Percentiles rank a stretch among this genome's conserved stretches.
Conservation (phyloP, 306 rosid species). For the Prosopis cineraria region DNA sequence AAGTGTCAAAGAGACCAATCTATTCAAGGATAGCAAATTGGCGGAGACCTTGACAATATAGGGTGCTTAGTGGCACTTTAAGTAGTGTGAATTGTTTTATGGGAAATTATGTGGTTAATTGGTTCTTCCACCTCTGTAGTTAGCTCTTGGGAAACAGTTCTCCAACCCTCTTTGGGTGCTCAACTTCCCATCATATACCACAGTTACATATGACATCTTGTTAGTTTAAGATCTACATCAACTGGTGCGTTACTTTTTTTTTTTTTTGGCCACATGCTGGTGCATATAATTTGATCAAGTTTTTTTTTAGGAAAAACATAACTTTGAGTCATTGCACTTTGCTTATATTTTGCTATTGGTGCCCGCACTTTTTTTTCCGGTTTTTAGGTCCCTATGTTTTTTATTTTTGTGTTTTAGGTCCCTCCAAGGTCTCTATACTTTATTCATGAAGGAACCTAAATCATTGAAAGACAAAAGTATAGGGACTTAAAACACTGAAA, state of each 20-base stretch:
- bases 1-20: background rate
- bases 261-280: background rate
- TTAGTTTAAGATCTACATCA: constrained; percentile 2
- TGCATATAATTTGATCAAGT: background rate
- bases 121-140: background rate
- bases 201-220: background rate
- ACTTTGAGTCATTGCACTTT: too few relatives aligned
- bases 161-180: background rate
- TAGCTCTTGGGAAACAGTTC: background rate
- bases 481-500: too few relatives aligned
- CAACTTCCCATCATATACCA: background rate
- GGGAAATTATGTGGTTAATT: background rate
- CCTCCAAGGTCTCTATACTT: too few relatives aligned
- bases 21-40: background rate
- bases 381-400: too few relatives aligned
- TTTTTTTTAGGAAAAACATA: too few relatives aligned
- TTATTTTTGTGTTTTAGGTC: too few relatives aligned
- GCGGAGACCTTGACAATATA: background rate
- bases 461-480: too few relatives aligned
- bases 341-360: too few relatives aligned
- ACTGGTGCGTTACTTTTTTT: background rate
- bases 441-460: too few relatives aligned
- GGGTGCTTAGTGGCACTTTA: background rate
- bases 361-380: too few relatives aligned
- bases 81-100: background rate